These are phyloP conservation scores for Linum tenue DNA, from an alignment of 345 rosid genomes.

Conservation along the genomic window DNA sequence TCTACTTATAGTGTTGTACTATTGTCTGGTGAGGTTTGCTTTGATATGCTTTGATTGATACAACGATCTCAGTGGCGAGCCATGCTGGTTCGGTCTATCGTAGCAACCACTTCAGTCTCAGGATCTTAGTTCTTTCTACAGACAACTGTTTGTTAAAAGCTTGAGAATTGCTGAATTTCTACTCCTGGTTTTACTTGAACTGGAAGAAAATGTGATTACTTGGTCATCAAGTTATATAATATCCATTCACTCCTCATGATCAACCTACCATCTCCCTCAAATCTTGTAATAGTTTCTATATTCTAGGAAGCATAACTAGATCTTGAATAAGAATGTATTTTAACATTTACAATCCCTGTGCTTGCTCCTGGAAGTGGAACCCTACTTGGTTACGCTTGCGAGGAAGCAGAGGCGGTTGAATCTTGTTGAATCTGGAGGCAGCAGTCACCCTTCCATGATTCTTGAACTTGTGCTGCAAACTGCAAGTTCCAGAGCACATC, in stretches of 20 bases:
- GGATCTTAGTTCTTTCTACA: too few species aligned
- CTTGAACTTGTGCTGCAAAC: slow-evolving; percentile 53
- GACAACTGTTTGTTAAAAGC: too few species aligned
- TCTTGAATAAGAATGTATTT: not conserved
- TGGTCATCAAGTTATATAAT: not conserved
- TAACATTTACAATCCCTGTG: not conserved
- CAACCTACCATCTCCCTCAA: too few species aligned
- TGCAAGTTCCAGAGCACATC: slow-evolving; percentile 58
- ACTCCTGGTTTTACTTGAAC: too few species aligned
- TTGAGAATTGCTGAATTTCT: too few species aligned
- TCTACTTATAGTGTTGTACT: not conserved
- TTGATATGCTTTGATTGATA: not conserved
- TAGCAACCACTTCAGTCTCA: too few species aligned
- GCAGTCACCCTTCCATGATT: slow-evolving; percentile 17
- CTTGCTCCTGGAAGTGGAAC: not conserved
- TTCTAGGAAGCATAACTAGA: not conserved
- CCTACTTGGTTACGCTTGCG: not conserved
- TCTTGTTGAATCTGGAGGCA: not conserved
- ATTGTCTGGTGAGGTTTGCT: not conserved
- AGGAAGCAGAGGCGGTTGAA: not conserved
- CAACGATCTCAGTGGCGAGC: not conserved
- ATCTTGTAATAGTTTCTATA: not conserved
- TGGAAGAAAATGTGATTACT: too few species aligned
- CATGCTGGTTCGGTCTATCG: too few species aligned
- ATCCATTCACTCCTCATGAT: too few species aligned